Percentiles rank a stretch among this genome's conserved stretches.
Evolutionary conservation across 345 rosid species (phyloP).

Genomic region (Draba incana): DNA sequence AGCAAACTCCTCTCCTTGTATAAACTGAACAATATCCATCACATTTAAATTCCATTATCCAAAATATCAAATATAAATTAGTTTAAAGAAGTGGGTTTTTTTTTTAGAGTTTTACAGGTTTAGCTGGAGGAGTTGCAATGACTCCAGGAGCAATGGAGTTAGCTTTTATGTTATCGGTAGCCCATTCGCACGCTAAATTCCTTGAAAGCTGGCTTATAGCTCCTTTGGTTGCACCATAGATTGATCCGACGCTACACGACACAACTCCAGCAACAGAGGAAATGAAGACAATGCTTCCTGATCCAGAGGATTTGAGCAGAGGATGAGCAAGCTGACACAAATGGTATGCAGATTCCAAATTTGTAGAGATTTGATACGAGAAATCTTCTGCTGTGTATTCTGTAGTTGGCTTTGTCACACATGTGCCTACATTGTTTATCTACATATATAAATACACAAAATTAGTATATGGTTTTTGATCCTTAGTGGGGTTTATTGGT

Average conservation of each 20-base stretch:
- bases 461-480: not conserved
- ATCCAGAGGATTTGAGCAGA: constrained; percentile 58
- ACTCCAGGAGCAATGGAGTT: constrained; percentile 30
- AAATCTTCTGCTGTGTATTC: constrained; percentile 61
- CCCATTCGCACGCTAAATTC: constrained; percentile 35
- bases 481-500: not conserved
- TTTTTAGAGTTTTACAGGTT: constrained; percentile 5
- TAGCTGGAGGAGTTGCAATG: constrained; percentile 31
- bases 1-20: constrained; percentile 21
- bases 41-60: no score
- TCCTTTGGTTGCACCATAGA: constrained; percentile 44
- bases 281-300: constrained; percentile 64
- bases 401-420: constrained; percentile 56
- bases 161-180: constrained; percentile 17
- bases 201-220: constrained; percentile 25
- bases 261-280: constrained; percentile 64
- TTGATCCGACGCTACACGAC: constrained; percentile 35
- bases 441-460: constrained; percentile 3
- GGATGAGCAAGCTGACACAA: constrained; percentile 73
- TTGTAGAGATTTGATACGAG: constrained; percentile 57
- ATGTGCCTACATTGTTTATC: constrained; percentile 78
- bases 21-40: constrained; percentile 10
- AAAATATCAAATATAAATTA: not conserved
- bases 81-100: not conserved
- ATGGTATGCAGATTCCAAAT: constrained; percentile 75